Evolutionary conservation across 345 rosid genomes (phyloP), one percentile per base, ranked within the genome.

Genomic region (Passiflora organensis): DNA sequence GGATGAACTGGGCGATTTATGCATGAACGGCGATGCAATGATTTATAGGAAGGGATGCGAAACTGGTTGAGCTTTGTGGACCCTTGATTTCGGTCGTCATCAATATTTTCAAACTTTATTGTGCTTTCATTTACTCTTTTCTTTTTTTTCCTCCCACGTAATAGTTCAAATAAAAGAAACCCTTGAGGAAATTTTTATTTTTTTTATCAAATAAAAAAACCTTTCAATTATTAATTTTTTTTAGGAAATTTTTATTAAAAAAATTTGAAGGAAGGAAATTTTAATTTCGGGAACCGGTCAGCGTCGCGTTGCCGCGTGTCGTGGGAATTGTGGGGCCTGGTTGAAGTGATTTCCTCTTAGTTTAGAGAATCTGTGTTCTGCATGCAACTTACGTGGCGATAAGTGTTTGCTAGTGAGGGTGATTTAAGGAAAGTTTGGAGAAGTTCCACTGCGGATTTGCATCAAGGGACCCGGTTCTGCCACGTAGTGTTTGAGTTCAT

Each of bases 251-350:
- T n/a, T n/a, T n/a, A n/a, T n/a, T n/a, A n/a, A n/a, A n/a, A n/a
- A n/a, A n/a, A n/a, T n/a, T n/a, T n/a, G n/a, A n/a, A n/a, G n/a
- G n/a, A n/a, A n/a, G n/a, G n/a, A n/a, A n/a, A n/a, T n/a, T n/a
- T n/a, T n/a, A n/a, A n/a, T n/a, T n/a, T n/a, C n/a, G n/a, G n/a
- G n/a, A n/a, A n/a, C n/a, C n/a, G 51, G 75, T 48, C 89, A 67
- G 80, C 77, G 64, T 66, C 83, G 80, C 19, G 77, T 69, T 53
- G 89, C 83, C 83, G 83, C 89, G 85, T 80, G 80, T 73, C 71
- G 1, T 5, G 2, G 13, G n/a, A n/a, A 21, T 10, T 3, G 36
- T 28, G 70, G 72, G 39, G 48, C 69, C 53, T 0, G 8, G 1
- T 0, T n/a, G n/a, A 1, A 6, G 14, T 11, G 34, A 28, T 28